These are phyloP conservation scores for Heterobasidion irregulare DNA, from an alignment of 1,284 basidiomycete species.

Conservation along the genomic window DNA sequence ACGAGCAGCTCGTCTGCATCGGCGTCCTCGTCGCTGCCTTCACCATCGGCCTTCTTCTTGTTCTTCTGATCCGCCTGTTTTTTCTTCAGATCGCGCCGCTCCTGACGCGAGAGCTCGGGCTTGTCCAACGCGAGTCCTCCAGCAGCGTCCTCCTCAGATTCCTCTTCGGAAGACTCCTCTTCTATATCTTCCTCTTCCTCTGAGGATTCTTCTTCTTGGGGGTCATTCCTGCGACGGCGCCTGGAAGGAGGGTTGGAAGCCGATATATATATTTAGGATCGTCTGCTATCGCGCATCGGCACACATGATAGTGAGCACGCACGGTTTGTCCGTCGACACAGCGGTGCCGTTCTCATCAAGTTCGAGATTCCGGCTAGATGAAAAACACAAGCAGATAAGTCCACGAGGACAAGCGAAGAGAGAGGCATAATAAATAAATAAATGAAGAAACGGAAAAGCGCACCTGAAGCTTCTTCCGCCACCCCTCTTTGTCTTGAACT, in stretches of 20 bases:
- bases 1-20: conserved; percentile 46
- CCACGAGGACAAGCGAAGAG: neutral
- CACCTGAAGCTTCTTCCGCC: conserved; percentile 79
- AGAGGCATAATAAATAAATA: neutral
- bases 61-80: conserved; percentile 45
- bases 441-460: conserved; percentile 5
- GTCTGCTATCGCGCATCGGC: too few relatives aligned
- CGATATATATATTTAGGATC: neutral
- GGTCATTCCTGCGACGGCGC: neutral
- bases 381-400: neutral
- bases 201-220: neutral
- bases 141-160: conserved; percentile 26
- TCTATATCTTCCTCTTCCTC: conserved; percentile 15
- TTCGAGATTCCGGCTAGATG: conserved; percentile 45
- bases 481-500: conserved; percentile 81
- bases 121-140: conserved; percentile 1
- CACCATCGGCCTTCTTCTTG: conserved; percentile 28
- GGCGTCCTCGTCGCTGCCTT: conserved; percentile 40
- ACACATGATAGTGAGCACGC: conserved; percentile 7
- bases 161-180: conserved; percentile 29
- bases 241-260: neutral
- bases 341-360: conserved; percentile 58
- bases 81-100: conserved; percentile 70
- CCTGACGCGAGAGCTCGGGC: conserved; percentile 51
- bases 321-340: conserved; percentile 43